These are phyloP conservation scores for Corniculantispora saksenae DNA, from an alignment of 2,329 filamentous ascomycete genomes.

Conservation along the genomic window DNA sequence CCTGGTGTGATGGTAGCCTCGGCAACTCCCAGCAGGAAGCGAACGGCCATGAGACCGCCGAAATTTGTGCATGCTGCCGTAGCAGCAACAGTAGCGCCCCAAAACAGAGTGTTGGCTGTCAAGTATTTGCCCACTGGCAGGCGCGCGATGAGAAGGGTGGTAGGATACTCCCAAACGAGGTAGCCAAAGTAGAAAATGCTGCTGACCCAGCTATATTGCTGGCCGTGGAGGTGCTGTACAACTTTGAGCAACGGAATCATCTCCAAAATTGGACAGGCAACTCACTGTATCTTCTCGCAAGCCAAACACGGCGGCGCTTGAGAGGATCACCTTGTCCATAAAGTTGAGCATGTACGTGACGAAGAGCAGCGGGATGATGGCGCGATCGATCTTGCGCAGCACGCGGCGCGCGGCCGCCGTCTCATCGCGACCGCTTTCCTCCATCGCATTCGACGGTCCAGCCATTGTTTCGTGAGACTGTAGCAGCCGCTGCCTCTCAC, in stretches of 20 bases:
- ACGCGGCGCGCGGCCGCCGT: conserved; percentile 36
- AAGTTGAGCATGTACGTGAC: conserved; percentile 61
- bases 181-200: conserved; percentile 47
- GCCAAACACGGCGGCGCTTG: conserved; percentile 58
- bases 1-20: conserved; percentile 57
- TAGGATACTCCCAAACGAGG: conserved; percentile 51
- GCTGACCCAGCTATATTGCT: conserved; percentile 66
- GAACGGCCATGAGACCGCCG: conserved; percentile 49
- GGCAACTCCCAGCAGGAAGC: conserved; percentile 55
- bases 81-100: conserved; percentile 48
- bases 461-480: background rate
- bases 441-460: background rate
- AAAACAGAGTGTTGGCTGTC: conserved; percentile 49
- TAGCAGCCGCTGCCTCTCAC: background rate
- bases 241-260: background rate
- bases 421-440: conserved; percentile 14
- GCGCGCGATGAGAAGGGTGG: conserved; percentile 48
- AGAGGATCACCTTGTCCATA: conserved; percentile 61
- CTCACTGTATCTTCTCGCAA: conserved; percentile 48
- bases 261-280: background rate
- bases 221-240: conserved; percentile 32
- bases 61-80: conserved; percentile 50
- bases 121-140: conserved; percentile 51
- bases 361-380: conserved; percentile 58
- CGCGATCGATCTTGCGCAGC: conserved; percentile 56